phyloP scores from a whole-genome alignment of 2,329 filamentous ascomycete genomes.

The Lasiodiplodia sp. region DNA sequence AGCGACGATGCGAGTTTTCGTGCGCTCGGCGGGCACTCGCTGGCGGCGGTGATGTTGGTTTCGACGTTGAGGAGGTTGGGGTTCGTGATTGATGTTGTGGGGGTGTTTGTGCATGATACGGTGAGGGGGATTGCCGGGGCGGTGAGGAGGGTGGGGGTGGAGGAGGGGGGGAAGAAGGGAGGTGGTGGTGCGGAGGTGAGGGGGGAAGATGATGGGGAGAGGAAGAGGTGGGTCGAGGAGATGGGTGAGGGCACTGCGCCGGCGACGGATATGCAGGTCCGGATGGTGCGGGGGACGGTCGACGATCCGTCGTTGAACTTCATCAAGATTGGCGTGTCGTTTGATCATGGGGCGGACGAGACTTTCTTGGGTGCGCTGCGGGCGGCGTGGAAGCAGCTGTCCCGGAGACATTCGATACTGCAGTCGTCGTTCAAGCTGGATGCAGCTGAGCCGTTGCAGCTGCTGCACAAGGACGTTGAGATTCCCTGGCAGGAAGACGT shows the following conservation, averaged over 20 bases:
- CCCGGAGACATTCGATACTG: background rate
- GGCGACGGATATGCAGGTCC: slow-evolving; percentile 14
- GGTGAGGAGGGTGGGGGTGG: background rate
- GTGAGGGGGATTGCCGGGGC: background rate
- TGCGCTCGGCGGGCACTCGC: background rate
- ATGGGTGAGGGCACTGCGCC: background rate
- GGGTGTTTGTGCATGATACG: slow-evolving; percentile 3
- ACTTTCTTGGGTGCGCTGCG: background rate
- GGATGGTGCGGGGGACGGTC: slow-evolving; percentile 16
- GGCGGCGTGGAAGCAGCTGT: background rate
- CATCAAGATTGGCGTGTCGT: slow-evolving; percentile 6
- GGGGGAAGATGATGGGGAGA: background rate
- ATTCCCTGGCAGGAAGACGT: background rate
- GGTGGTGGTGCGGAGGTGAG: background rate
- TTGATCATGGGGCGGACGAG: background rate
- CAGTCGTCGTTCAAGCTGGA: slow-evolving; percentile 13
- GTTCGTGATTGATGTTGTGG: background rate
- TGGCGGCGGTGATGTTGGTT: slow-evolving; percentile 15
- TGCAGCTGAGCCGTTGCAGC: background rate
- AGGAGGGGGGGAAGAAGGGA: too few species aligned
- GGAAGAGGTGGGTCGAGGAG: background rate
- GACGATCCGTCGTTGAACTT: slow-evolving; percentile 14
- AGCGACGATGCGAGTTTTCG: background rate
- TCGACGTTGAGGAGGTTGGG: slow-evolving; percentile 12
- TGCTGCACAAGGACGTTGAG: background rate